phyloP scores from a whole-genome alignment of 1,284 basidiomycete genomes.

The Ceratobasidium sp. region DNA sequence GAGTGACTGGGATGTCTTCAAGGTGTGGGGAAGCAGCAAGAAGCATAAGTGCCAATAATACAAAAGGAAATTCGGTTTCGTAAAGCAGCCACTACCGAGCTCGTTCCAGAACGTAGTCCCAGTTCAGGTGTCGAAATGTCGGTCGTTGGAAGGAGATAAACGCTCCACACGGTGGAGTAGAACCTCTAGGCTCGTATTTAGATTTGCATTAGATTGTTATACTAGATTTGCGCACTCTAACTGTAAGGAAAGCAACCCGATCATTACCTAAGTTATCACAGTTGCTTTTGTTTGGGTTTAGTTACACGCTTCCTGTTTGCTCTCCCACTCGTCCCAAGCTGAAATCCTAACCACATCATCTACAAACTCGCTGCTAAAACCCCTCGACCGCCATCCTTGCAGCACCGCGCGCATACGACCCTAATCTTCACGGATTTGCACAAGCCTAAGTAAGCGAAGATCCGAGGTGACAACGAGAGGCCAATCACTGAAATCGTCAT shows the following conservation, averaged over 20 bases:
- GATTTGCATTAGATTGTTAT: conserved; percentile 37
- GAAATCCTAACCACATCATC: conserved; percentile 24
- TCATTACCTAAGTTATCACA: conserved; percentile 27
- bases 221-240: conserved; percentile 6
- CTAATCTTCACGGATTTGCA: background rate
- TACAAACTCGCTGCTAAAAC: background rate
- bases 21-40: conserved; percentile 37
- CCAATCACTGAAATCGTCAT: conserved; percentile 42
- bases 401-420: background rate
- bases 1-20: background rate
- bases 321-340: conserved; percentile 30
- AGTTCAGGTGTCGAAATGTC: background rate
- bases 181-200: conserved; percentile 21
- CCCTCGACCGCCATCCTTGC: background rate
- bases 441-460: conserved; percentile 8
- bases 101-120: background rate
- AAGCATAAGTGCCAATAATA: conserved; percentile 35
- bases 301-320: conserved; percentile 17
- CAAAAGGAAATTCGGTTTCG: conserved; percentile 10
- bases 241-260: background rate
- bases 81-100: background rate
- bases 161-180: conserved; percentile 22
- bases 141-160: background rate
- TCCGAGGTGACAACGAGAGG: conserved; percentile 30
- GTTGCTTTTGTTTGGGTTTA: conserved; percentile 21